Percentiles rank a stretch among this genome's conserved stretches.
Evolutionary conservation across 2,329 filamentous ascomycete species (phyloP).

Genomic region (Sporothrix schenckii): DNA sequence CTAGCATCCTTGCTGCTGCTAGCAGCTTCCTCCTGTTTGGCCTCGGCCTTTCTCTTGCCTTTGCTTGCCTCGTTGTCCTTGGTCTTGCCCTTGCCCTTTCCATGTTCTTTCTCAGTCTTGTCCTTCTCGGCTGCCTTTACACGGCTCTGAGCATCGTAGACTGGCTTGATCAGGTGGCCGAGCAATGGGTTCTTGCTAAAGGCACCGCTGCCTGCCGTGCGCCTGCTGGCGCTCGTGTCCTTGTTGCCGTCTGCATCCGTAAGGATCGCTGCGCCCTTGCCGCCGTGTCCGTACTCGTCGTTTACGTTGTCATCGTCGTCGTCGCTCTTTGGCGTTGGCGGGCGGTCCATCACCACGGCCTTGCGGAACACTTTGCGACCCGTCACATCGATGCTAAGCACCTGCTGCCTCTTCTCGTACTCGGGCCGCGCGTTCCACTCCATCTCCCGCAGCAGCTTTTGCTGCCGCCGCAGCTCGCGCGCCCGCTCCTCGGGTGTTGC

Average conservation of each 20-base stretch:
- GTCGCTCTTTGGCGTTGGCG: conserved; percentile 51
- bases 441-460: conserved; percentile 79
- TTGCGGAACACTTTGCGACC: conserved; percentile 74
- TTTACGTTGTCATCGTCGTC: conserved; percentile 28
- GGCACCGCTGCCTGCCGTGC: conserved; percentile 52
- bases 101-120: conserved; percentile 34
- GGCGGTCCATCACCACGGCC: conserved; percentile 66
- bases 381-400: conserved; percentile 81
- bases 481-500: conserved; percentile 81
- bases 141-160: conserved; percentile 49
- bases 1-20: background rate
- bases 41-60: background rate
- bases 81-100: conserved; percentile 11
- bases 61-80: conserved; percentile 7
- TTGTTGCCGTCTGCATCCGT: conserved; percentile 46
- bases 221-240: conserved; percentile 30
- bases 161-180: conserved; percentile 65
- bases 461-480: conserved; percentile 80
- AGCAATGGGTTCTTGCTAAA: conserved; percentile 72
- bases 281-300: conserved; percentile 40
- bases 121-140: conserved; percentile 41
- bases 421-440: conserved; percentile 84
- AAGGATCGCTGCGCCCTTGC: conserved; percentile 34
- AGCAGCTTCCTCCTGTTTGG: background rate
- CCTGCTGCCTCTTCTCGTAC: conserved; percentile 83